These are phyloP conservation scores for Ephemerocybe angulata DNA, from an alignment of 768 basidiomycete genomes.

Conservation along the genomic window DNA sequence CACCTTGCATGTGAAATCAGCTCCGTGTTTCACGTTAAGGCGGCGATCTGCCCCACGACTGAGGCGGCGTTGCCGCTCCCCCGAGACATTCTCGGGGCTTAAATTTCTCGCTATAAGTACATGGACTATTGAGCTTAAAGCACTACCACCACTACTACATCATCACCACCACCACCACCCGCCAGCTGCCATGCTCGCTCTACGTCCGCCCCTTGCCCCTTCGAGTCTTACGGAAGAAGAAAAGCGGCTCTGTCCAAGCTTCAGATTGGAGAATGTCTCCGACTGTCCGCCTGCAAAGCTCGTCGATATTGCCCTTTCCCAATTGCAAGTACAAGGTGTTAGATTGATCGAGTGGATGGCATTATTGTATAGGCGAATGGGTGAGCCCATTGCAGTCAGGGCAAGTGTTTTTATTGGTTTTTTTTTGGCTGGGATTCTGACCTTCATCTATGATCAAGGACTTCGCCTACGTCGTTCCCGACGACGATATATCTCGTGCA, in stretches of 20 bases:
- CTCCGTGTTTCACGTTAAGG: no score
- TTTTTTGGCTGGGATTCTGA: background rate
- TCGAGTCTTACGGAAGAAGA: no score
- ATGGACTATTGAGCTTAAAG: no score
- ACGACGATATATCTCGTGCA: constrained; percentile 17
- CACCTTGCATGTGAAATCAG: no score
- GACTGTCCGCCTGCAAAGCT: constrained; percentile 16
- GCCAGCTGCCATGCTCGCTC: background rate
- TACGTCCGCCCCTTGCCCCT: no score
- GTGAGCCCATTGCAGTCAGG: constrained; percentile 22
- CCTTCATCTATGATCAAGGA: constrained; percentile 13
- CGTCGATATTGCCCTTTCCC: constrained; percentile 24
- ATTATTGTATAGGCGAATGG: constrained; percentile 23
- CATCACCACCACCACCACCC: constrained; percentile 2
- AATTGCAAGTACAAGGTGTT: constrained; percentile 17
- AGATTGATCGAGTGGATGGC: constrained; percentile 25
- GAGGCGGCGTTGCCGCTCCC: no score
- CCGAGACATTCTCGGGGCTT: no score
- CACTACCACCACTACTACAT: no score
- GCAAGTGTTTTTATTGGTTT: constrained; percentile 12
- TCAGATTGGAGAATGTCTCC: background rate
- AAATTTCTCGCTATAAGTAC: no score
- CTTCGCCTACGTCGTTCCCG: constrained; percentile 23
- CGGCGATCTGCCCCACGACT: no score
- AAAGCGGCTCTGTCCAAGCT: no score